These are phyloP conservation scores for Lepidopterella palustris DNA, from an alignment of 495 filamentous ascomycete species.

Conservation along the genomic window DNA sequence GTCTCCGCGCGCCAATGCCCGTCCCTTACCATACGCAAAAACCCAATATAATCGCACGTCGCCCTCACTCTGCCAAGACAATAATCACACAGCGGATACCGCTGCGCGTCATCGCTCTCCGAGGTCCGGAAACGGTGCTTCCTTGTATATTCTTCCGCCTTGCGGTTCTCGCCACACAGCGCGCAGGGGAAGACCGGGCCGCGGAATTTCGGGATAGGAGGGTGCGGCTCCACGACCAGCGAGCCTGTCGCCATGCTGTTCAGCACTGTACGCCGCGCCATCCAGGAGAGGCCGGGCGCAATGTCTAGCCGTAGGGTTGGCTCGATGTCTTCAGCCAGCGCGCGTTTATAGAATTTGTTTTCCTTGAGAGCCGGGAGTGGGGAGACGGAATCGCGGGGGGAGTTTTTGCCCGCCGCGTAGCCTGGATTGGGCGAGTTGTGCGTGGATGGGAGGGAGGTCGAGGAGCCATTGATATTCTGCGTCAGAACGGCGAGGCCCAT, in stretches of 20 bases:
- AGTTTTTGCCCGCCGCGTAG: conserved; percentile 18
- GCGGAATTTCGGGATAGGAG: conserved; percentile 49
- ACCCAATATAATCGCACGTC: conserved; percentile 86
- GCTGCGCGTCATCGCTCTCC: conserved; percentile 75
- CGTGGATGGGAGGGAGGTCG: conserved; percentile 32
- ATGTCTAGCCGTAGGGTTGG: conserved; percentile 83
- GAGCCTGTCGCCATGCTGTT: conserved; percentile 78
- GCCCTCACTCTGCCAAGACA: conserved; percentile 79
- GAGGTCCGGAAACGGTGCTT: conserved; percentile 85
- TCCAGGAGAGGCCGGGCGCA: conserved; percentile 87
- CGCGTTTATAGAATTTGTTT: conserved; percentile 87
- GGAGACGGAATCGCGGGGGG: conserved; percentile 23
- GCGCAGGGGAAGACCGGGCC: conserved; percentile 62
- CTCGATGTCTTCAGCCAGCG: conserved; percentile 83
- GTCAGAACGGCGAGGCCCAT: conserved; percentile 47
- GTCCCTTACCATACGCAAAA: conserved; percentile 80
- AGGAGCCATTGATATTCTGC: conserved; percentile 32
- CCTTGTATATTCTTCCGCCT: conserved; percentile 60
- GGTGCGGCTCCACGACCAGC: conserved; percentile 81
- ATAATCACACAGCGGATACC: conserved; percentile 83
- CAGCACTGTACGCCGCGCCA: conserved; percentile 75
- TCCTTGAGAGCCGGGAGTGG: conserved; percentile 62
- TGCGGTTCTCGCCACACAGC: conserved; percentile 78
- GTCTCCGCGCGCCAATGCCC: conserved; percentile 78
- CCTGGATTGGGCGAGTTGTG: conserved; percentile 21